Percentiles rank a stretch among this genome's conserved stretches.
phyloP scores from a whole-genome alignment of 495 filamentous ascomycete species.

The Parathielavia hyrcaniae region DNA sequence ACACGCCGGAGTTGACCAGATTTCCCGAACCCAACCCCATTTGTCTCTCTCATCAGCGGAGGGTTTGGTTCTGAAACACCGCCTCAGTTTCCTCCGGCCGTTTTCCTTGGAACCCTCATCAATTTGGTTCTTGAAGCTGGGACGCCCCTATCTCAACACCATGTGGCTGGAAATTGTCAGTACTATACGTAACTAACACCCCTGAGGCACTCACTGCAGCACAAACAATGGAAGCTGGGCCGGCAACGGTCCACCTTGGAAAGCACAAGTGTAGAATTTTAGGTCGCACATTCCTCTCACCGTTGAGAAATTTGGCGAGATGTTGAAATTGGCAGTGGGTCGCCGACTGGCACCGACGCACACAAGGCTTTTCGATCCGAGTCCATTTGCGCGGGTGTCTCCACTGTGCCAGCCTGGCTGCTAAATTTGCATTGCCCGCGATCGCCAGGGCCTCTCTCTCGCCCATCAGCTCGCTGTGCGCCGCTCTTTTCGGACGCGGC shows the following conservation, averaged over 20 bases:
- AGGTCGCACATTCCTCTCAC: conserved; percentile 2
- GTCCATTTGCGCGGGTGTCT: conserved; percentile 8
- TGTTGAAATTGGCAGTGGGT: conserved; percentile 29
- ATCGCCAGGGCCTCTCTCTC: conserved; percentile 23
- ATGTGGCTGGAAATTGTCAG: conserved; percentile 8
- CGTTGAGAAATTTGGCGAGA: conserved; percentile 14
- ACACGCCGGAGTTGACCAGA: background rate
- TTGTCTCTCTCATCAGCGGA: conserved; percentile 11
- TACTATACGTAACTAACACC: conserved; percentile 1
- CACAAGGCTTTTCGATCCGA: conserved; percentile 27
- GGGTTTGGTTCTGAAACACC: conserved; percentile 21
- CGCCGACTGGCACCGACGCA: conserved; percentile 20
- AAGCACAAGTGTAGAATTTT: conserved; percentile 10
- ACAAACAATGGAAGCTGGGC: background rate
- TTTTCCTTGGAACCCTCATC: conserved; percentile 11
- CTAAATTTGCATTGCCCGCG: conserved; percentile 24
- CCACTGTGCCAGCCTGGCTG: conserved; percentile 7
- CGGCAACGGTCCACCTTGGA: background rate
- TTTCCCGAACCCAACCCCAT: conserved; percentile 8
- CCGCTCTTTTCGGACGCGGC: conserved; percentile 20
- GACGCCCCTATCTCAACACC: background rate
- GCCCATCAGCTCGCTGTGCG: conserved; percentile 27
- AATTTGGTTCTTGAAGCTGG: conserved; percentile 1
- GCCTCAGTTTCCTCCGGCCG: background rate
- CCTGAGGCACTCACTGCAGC: conserved; percentile 9